phyloP scores from a whole-genome alignment of 306 rosid species.

The Vigna mungo region DNA sequence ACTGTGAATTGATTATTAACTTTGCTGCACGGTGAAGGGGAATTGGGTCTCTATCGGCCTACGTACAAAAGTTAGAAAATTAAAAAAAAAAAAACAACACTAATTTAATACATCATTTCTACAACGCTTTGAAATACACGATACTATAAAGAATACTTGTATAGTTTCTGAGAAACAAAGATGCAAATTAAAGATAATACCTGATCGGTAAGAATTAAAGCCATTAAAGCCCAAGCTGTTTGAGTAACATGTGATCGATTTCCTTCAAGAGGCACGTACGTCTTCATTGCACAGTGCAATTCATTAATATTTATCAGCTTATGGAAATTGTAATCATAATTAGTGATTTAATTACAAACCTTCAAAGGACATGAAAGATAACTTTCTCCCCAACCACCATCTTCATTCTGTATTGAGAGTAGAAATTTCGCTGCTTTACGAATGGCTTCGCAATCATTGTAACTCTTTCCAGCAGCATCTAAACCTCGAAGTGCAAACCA shows the following conservation, averaged over 20 bases:
- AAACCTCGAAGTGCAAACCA: slow-evolving; percentile 62
- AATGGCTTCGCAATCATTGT: slow-evolving; percentile 42
- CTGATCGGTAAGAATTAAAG: slow-evolving; percentile 9
- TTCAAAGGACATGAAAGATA: slow-evolving; percentile 54
- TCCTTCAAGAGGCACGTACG: slow-evolving; percentile 32
- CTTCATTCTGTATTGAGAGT: slow-evolving; percentile 47
- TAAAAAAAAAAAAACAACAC: too few species aligned
- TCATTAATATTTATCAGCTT: background rate
- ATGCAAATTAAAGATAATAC: background rate
- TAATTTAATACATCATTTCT: too few species aligned
- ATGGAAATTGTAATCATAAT: background rate
- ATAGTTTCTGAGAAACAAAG: too few species aligned
- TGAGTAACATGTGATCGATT: slow-evolving; percentile 9
- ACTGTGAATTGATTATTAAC: too few species aligned
- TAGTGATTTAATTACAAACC: slow-evolving; percentile 1
- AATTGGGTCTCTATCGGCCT: too few species aligned
- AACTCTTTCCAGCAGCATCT: slow-evolving; percentile 55
- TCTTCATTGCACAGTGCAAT: background rate
- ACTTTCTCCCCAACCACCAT: slow-evolving; percentile 79
- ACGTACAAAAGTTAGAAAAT: too few species aligned
- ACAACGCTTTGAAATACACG: too few species aligned
- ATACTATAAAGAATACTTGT: too few species aligned
- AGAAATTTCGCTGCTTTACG: slow-evolving; percentile 55
- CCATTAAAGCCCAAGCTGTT: slow-evolving; percentile 26
- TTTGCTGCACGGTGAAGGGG: too few species aligned